Evolutionary conservation across 2,329 filamentous ascomycete genomes (phyloP).

Genomic region (Fragosphaeria purpurea): DNA sequence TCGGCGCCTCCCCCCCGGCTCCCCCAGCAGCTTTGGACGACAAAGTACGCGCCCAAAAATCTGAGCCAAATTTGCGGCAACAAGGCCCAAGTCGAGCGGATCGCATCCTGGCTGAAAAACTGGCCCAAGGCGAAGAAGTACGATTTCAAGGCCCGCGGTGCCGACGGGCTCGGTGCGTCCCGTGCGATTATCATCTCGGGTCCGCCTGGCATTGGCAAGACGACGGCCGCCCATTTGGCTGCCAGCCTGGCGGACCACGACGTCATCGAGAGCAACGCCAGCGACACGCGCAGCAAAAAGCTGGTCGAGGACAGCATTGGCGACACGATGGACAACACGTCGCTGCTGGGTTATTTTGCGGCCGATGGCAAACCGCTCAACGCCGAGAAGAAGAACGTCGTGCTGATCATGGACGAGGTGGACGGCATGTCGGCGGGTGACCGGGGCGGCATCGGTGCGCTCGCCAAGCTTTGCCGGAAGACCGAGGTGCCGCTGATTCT

Average conservation of each 20-base stretch:
- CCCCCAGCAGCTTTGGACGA: constrained; percentile 67
- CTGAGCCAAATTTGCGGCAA: constrained; percentile 91
- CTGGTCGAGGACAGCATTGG: constrained; percentile 80
- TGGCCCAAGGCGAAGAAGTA: constrained; percentile 73
- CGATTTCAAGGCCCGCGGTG: constrained; percentile 71
- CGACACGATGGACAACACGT: constrained; percentile 89
- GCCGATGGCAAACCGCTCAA: constrained; percentile 74
- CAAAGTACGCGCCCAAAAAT: constrained; percentile 83
- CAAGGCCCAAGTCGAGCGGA: constrained; percentile 78
- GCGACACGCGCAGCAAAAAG: constrained; percentile 92
- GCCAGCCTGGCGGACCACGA: constrained; percentile 91
- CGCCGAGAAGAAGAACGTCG: constrained; percentile 76
- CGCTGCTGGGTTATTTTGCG: constrained; percentile 82
- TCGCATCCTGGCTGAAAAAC: constrained; percentile 75
- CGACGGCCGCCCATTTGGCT: constrained; percentile 88
- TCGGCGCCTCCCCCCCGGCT: constrained; percentile 18
- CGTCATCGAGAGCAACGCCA: constrained; percentile 89
- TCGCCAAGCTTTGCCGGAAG: constrained; percentile 92
- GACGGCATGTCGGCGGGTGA: constrained; percentile 98
- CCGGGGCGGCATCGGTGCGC: constrained; percentile 84
- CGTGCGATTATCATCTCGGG: constrained; percentile 93
- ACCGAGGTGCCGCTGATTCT: constrained; percentile 90
- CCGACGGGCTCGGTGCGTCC: constrained; percentile 72
- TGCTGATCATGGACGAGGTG: constrained; percentile 97
- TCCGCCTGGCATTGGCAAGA: constrained; percentile 94